Evolutionary conservation across 2,329 filamentous ascomycete species (phyloP), one percentile per base, ranked within the genome.

Genomic region (Botrytis paeoniae): DNA sequence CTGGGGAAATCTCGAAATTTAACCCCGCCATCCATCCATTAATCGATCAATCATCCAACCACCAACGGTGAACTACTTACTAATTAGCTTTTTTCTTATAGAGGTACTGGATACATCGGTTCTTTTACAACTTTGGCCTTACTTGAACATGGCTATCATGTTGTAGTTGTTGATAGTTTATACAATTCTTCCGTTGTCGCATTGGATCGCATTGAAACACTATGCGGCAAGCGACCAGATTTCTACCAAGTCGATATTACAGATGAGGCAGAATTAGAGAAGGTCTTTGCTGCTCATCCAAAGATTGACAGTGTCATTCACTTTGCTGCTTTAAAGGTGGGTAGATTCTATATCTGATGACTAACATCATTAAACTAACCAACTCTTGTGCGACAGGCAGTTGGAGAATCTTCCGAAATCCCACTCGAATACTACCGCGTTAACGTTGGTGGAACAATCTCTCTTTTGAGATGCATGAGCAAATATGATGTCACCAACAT

Each of bases 281-380:
- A 91, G 80, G 92, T 98, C 79, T 98, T 99, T 81, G 86, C 89
- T 76, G 92, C 92, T 81, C 92, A 98, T 84, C 94, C 95, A 69
- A 92, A 93, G 80, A 98, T 99, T 81, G 94, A 98, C 88, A 97
- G 93, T 82, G 96, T 98, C 77, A 98, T 99, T 80, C 96, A 99
- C 87, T 99, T 99, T 82, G 97, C 96, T 76, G 96, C 96, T 37
- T 88, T 99, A 78, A 99, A 99, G 92, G 93, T 92, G 84, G 79
- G 84, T 7, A 43, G 20, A 61, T 45, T n/a, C 10, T 16, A 22
- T 29, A 43, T 29, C 39, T 22, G 8, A 32, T 25, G n/a, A n/a
- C n/a, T 32, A 64, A 45, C 22, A 32, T 22, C 51, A 51, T 45
- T 37, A 57, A 61, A 61, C 61, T 63, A 45, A 68, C 70, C 76